phyloP scores from a whole-genome alignment of 176 grass and related monocot species.

The Ensete ventricosum region DNA sequence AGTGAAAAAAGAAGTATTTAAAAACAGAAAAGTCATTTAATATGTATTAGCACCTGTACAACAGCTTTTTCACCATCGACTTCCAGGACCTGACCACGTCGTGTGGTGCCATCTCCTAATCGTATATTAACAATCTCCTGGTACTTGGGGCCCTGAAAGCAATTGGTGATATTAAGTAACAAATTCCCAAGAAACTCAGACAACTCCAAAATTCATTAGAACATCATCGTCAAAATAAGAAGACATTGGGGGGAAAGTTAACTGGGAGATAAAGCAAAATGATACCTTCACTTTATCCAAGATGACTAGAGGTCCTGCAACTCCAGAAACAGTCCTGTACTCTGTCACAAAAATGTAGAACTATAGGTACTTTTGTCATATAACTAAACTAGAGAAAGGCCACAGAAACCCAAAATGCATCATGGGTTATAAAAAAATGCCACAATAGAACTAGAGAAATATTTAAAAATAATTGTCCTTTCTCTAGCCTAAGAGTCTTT shows the following conservation, averaged over 20 bases:
- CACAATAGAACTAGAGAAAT: no score
- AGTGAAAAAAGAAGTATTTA: neutral
- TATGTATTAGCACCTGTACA: constrained; percentile 53
- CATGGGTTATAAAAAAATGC: neutral
- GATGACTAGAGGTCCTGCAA: constrained; percentile 93
- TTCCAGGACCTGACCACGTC: constrained; percentile 97
- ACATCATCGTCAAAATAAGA: neutral
- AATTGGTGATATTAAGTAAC: constrained; percentile 11
- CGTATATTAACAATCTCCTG: constrained; percentile 99
- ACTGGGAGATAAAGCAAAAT: neutral
- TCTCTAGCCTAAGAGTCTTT: no score
- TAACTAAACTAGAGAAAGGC: neutral
- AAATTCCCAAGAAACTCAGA: neutral
- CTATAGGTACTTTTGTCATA: neutral
- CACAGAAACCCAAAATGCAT: neutral
- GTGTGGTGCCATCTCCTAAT: constrained; percentile 82
- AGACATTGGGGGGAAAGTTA: neutral
- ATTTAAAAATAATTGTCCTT: no score
- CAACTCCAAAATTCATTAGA: neutral
- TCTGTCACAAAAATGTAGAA: constrained; percentile 33
- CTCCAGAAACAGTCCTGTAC: constrained; percentile 96
- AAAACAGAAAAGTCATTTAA: neutral
- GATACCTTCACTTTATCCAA: constrained; percentile 98
- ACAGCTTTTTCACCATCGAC: constrained; percentile 98
- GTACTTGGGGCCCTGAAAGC: constrained; percentile 76